A percentile compares a stretch with the other conserved stretches of the same genome.
These are phyloP conservation scores for Monosporascus sp. DNA, from an alignment of 2,329 filamentous ascomycete genomes.

Conservation along the genomic window DNA sequence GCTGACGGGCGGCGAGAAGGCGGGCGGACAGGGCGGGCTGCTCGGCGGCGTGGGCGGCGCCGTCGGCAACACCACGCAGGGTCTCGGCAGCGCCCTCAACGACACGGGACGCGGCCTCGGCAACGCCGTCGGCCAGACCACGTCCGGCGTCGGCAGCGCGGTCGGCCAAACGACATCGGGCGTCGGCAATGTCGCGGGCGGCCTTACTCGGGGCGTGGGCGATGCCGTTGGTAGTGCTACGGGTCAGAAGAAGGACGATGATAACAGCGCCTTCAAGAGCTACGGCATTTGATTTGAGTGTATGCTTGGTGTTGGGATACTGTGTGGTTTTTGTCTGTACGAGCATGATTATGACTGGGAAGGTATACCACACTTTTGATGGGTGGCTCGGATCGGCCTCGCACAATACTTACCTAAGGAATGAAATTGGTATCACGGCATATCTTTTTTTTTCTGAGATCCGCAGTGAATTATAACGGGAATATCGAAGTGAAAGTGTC, in stretches of 20 bases:
- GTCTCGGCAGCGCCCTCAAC: slow-evolving; percentile 26
- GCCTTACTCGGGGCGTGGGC: background rate
- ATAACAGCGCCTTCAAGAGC: slow-evolving; percentile 17
- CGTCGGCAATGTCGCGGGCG: slow-evolving; percentile 18
- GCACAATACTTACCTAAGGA: too few relatives aligned
- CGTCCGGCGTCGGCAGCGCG: slow-evolving; percentile 21
- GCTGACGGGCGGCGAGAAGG: slow-evolving; percentile 27
- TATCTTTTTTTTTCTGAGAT: background rate
- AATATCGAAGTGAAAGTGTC: too few relatives aligned
- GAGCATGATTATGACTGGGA: background rate
- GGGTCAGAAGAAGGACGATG: slow-evolving; percentile 10
- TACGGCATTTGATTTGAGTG: slow-evolving; percentile 19
- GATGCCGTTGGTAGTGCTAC: slow-evolving; percentile 14
- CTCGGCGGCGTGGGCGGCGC: slow-evolving; percentile 25
- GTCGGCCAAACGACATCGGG: slow-evolving; percentile 12
- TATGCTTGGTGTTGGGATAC: background rate
- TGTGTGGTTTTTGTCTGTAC: background rate
- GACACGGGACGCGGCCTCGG: slow-evolving; percentile 23
- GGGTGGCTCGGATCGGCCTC: too few relatives aligned
- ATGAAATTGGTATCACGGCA: background rate
- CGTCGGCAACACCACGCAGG: slow-evolving; percentile 24
- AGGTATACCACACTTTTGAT: background rate
- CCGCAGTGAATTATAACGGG: too few relatives aligned
- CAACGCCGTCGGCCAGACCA: slow-evolving; percentile 24
- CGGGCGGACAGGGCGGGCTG: slow-evolving; percentile 27